A percentile compares a stretch with the other conserved stretches of the same genome.
Conservation (phyloP, 2,329 filamentous ascomycete genomes). For the Botrytis hyacinthi region DNA sequence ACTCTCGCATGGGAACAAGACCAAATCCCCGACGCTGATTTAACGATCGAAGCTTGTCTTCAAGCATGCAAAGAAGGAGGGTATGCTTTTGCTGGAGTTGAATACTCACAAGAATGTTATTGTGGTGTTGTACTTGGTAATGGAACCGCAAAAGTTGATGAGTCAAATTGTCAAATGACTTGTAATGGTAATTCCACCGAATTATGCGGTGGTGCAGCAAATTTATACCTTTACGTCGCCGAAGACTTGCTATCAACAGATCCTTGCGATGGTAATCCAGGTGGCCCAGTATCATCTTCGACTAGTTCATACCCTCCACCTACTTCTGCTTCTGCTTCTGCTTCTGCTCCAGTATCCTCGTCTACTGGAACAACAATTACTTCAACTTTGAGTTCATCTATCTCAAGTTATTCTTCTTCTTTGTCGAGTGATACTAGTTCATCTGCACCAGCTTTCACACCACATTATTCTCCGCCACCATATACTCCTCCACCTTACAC, state of each 20-base stretch:
- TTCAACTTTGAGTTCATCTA: constrained; percentile 8
- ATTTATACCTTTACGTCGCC: constrained; percentile 45
- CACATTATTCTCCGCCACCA: neutral
- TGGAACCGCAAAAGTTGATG: constrained; percentile 29
- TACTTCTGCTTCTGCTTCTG: neutral
- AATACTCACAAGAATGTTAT: constrained; percentile 43
- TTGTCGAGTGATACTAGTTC: neutral
- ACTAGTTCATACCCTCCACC: neutral
- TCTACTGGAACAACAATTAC: neutral
- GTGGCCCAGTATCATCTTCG: constrained; percentile 22
- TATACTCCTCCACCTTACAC: neutral
- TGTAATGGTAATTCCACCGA: constrained; percentile 39
- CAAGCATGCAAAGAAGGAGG: constrained; percentile 40
- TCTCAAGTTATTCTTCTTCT: neutral
- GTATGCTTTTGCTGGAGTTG: constrained; percentile 43
- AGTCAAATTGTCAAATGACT: constrained; percentile 28
- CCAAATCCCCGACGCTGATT: constrained; percentile 34
- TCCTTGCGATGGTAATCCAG: constrained; percentile 42
- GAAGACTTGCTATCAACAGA: constrained; percentile 50
- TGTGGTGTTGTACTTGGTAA: constrained; percentile 42
- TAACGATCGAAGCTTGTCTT: constrained; percentile 42
- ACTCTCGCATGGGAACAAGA: constrained; percentile 38
- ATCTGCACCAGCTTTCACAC: neutral
- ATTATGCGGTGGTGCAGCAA: constrained; percentile 40
- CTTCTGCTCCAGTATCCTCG: constrained; percentile 17